Evolutionary conservation across 768 basidiomycete genomes (phyloP).

Genomic region (Dictyophora rubrovolvata): DNA sequence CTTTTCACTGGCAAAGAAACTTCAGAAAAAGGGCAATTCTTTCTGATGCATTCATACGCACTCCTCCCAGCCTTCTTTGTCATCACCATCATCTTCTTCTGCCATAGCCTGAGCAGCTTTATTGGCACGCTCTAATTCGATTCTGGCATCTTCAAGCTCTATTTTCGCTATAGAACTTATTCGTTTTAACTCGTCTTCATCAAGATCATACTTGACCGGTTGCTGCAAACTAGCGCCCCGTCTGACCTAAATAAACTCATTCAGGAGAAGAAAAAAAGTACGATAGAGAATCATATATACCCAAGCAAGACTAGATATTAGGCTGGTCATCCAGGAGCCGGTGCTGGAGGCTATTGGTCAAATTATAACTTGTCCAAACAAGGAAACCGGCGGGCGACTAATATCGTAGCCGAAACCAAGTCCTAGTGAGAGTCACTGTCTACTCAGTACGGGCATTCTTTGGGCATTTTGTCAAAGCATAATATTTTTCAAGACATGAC

Average conservation of each 20-base stretch:
- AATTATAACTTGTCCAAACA: background rate
- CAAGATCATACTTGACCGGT: conserved; percentile 82
- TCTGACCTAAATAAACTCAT: conserved; percentile 46
- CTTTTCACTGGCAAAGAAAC: conserved; percentile 1
- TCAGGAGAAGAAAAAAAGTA: background rate
- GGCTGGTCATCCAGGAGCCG: conserved; percentile 44
- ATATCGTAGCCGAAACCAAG: too few relatives aligned
- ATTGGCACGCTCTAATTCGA: conserved; percentile 76
- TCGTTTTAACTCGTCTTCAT: conserved; percentile 81
- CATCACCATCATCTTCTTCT: conserved; percentile 52
- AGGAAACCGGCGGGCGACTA: too few relatives aligned
- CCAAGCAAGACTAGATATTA: conserved; percentile 67
- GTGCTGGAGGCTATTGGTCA: background rate
- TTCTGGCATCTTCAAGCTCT: conserved; percentile 81
- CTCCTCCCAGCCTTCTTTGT: conserved; percentile 78
- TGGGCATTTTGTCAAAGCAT: too few relatives aligned
- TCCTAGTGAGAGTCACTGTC: too few relatives aligned
- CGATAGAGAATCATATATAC: background rate
- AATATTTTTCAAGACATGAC: too few relatives aligned
- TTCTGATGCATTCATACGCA: conserved; percentile 35
- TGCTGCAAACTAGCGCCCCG: conserved; percentile 65
- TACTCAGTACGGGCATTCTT: too few relatives aligned
- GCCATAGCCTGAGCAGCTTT: conserved; percentile 66
- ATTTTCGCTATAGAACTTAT: conserved; percentile 81
- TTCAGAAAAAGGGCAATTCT: background rate